Conservation (phyloP, 495 filamentous ascomycete genomes). For the Talaromyces nanjingensis region DNA sequence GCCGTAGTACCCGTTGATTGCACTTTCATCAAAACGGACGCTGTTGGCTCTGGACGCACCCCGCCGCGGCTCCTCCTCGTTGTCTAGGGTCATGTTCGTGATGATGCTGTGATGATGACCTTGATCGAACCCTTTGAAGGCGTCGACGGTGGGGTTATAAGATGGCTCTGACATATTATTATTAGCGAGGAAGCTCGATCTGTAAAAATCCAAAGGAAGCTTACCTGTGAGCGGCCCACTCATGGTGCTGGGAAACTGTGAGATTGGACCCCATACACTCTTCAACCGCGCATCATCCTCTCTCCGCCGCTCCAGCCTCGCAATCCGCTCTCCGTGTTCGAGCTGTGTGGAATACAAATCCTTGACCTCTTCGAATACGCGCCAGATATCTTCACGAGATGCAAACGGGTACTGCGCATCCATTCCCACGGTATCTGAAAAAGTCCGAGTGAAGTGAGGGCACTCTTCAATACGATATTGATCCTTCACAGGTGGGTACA, state of each 20-base stretch:
- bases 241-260: conserved; percentile 71
- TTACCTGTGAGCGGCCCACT: conserved; percentile 67
- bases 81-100: conserved; percentile 69
- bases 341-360: conserved; percentile 70
- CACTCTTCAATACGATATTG: background rate
- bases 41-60: conserved; percentile 94
- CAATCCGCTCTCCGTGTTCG: conserved; percentile 74
- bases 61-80: conserved; percentile 85
- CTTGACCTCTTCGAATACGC: conserved; percentile 80
- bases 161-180: conserved; percentile 9
- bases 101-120: conserved; percentile 64
- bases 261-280: conserved; percentile 74
- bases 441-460: background rate
- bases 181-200: conserved; percentile 2
- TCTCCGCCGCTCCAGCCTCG: conserved; percentile 72
- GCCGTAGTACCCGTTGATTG: conserved; percentile 82
- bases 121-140: conserved; percentile 80
- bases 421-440: conserved; percentile 31
- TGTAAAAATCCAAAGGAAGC: conserved; percentile 4
- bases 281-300: conserved; percentile 77
- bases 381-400: conserved; percentile 74
- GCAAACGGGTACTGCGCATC: conserved; percentile 59
- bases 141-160: conserved; percentile 52
- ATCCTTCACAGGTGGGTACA: background rate
- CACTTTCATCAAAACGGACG: conserved; percentile 97